A percentile compares a stretch with the other conserved stretches of the same genome.
Conservation (phyloP, 2,329 filamentous ascomycete genomes). For the Aspergillus bombycis region DNA sequence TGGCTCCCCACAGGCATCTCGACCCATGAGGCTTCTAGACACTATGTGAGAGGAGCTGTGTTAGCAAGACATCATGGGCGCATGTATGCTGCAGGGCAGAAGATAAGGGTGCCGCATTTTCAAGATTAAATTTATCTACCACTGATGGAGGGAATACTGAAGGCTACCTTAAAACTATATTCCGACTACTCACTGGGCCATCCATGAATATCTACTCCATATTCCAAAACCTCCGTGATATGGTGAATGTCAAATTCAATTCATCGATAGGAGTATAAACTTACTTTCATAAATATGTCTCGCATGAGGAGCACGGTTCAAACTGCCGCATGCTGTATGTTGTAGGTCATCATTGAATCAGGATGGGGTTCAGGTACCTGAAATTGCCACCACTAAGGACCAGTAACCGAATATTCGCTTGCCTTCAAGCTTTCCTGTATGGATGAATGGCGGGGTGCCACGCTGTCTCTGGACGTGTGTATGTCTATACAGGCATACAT, state of each 20-base stretch:
- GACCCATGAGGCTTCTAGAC: not conserved
- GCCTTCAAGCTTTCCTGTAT: slow-evolving; percentile 9
- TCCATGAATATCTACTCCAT: not conserved
- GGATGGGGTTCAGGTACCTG: not conserved
- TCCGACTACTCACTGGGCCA: not conserved
- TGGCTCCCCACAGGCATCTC: slow-evolving; percentile 9
- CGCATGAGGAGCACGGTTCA: not conserved
- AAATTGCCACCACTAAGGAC: not conserved
- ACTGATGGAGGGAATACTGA: not conserved
- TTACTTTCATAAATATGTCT: too few species aligned
- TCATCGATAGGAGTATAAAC: not conserved
- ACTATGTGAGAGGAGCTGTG: not conserved
- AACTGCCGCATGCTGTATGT: not conserved
- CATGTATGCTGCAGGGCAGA: not conserved
- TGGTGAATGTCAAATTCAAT: not conserved
- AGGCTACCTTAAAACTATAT: not conserved
- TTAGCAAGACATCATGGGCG: not conserved
- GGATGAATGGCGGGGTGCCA: not conserved
- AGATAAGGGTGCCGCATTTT: not conserved
- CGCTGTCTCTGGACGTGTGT: not conserved
- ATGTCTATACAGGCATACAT: not conserved
- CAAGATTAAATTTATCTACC: not conserved
- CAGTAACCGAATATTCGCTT: slow-evolving; percentile 3
- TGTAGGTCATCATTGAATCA: not conserved
- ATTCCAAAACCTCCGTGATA: not conserved